Evolutionary conservation across 2,329 filamentous ascomycete species (phyloP), one percentile per base, ranked within the genome.

Genomic region (Talaromyces verruculosus): DNA sequence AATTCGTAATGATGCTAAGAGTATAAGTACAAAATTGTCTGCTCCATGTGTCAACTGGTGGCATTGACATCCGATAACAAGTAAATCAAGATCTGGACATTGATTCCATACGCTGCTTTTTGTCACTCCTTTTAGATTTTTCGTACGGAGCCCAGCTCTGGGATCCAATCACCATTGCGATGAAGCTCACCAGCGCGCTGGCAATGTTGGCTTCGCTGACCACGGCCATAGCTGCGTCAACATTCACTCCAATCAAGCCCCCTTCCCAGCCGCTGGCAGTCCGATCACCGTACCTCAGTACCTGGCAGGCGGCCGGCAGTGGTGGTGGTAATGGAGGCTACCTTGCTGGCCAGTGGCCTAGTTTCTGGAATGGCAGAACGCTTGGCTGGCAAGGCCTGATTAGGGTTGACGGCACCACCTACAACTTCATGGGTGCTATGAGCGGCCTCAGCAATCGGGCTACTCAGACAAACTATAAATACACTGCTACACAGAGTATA

Each of bases 191-290:
- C n/a, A 39, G 35, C 19, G 33, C 39, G 33, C 17, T 63, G 35
- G 35, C 58, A 11, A 55, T 65, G 47, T 37, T 65, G 25, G 63
- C 47, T 2, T 51, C 58, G 17, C 45, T 60, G 39, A 39, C 57
- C 19, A 28, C 45, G 25, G 58, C 53, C 22, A 28, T 57, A 58
- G 75, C 74, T 7, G 55, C 65, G 19, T 89, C 88, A 11, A 86
- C 82, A 1, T 91, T 90, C 73, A 82, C 79, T 39, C 89, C 89
- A 43, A 84, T 85, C 35, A 83, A 87, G 13, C 88, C 89, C 53
- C 89, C 89, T n/a, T 84, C 89, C 1, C 82, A 91, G 33, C 91
- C 91, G 8, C 77, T 94, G 39, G 90, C 90, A 49, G 91, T 93
- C 53, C 87, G 87, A 68, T 89, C 88, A 7, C 91, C 91, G 0